Base-by-base conservation (phyloP, 768 basidiomycete species). In the Phanerodontia chrysosporium region DNA sequence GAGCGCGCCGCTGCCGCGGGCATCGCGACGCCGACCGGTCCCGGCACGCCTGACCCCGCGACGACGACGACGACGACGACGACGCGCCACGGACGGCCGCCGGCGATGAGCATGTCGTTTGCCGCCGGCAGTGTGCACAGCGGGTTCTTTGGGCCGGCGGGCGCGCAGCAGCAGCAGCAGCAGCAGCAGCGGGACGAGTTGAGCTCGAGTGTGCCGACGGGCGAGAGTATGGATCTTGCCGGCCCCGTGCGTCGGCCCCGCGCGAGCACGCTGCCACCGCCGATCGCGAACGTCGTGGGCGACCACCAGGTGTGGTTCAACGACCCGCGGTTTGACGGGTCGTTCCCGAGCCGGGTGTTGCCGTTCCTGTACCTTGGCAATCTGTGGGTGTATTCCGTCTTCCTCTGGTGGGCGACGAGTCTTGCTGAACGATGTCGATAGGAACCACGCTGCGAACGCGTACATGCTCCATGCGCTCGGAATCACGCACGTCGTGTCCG, bases 391-490 rank as follows among this genome's bases (percentile, higher is more conserved):
- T 16, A 0, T 51, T 57, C 66, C 59, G n/a, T n/a, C n/a, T n/a
- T n/a, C n/a, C n/a, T n/a, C n/a, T n/a, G n/a, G n/a, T n/a, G n/a
- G n/a, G n/a, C n/a, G n/a, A n/a, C n/a, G n/a, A n/a, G n/a, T n/a
- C n/a, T n/a, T n/a, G n/a, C n/a, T n/a, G n/a, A n/a, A n/a, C n/a
- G n/a, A n/a, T n/a, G n/a, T n/a, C n/a, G n/a, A n/a, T 60, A 93
- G 93, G 71, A 92, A 94, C 66, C 96, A 98, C 66, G 96, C 96
- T 0, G 78, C 87, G 27, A 98, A 98, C 72, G 94, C 86, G 55
- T 92, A 91, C 67, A 97, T 98, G 95, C 84, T 98, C 2, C 90
- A 95, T 66, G 92, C 93, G 2, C 82, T 98, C 16, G 94, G 94
- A 25, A 95, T 98, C 66, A 96, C 95, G 2, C 95, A 98, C 69